These are phyloP conservation scores for Leucoagaricus sp. DNA, from an alignment of 1,284 basidiomycete species.

Conservation along the genomic window DNA sequence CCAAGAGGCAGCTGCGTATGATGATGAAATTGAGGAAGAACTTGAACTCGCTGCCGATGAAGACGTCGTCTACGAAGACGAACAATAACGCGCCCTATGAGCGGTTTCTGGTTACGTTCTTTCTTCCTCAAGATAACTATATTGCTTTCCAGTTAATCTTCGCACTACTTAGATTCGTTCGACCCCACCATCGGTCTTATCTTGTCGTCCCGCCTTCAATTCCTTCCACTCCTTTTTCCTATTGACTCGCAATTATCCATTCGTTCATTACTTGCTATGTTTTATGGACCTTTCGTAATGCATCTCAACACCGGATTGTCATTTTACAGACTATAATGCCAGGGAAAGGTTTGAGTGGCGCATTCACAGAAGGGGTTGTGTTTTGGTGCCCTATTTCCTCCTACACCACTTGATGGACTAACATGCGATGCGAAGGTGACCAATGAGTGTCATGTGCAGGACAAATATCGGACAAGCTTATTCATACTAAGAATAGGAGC, in stretches of 20 bases:
- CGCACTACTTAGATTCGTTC: not conserved
- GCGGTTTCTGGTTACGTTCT: not conserved
- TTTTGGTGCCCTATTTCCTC: not conserved
- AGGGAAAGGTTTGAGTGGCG: not conserved
- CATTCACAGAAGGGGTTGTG: not conserved
- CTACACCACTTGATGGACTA: no score
- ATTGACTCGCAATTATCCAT: not conserved
- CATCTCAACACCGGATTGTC: not conserved
- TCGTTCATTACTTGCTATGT: not conserved
- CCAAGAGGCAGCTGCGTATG: slow-evolving; percentile 57
- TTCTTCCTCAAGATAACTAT: not conserved
- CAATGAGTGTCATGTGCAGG: not conserved
- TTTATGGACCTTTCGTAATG: not conserved
- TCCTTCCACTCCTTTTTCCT: not conserved
- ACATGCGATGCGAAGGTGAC: not conserved
- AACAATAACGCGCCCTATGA: slow-evolving; percentile 5
- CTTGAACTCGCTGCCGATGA: slow-evolving; percentile 1
- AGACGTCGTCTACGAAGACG: slow-evolving; percentile 5
- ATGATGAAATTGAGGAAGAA: slow-evolving; percentile 40
- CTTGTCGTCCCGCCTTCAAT: not conserved
- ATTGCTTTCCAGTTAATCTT: not conserved
- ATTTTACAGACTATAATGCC: no score
- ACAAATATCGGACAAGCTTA: not conserved
- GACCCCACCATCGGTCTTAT: not conserved
- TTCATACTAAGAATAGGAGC: not conserved